Base-by-base conservation (phyloP, 2,329 filamentous ascomycete genomes). In the Seiridium unicorne region DNA sequence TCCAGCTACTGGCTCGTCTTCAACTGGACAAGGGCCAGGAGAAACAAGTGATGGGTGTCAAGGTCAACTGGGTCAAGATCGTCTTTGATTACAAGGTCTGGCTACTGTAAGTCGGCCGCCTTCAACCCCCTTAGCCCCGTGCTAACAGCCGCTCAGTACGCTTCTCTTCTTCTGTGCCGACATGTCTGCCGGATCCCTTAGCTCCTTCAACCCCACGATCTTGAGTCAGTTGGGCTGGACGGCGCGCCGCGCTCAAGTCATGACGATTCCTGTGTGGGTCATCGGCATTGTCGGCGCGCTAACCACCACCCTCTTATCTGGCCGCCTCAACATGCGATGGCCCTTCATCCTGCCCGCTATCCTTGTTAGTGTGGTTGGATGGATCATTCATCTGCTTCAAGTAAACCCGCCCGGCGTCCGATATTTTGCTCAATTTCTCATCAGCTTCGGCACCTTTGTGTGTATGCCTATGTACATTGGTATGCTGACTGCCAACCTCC, bases 151-250 rank as follows among this genome's bases (percentile, higher is more conserved):
- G 3, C 32, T 13, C 11, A 57, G 55, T 5, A 57, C 55, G 5
- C 35, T 58, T 36, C 55, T 58, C 32, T 58, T 58, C 55, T 58
- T 58, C 55, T 58, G 55, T 46, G 44, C 55, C 44, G 55, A 58
- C 34, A 58, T 51, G 44, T 58, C 55, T 5, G 55, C 55, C 31
- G 55, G 55, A 7, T 51, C 44, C 7, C 55, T 58, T 40, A 58
- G 55, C 55, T 58, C 55, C n/a, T 58, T 58, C 44, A 58, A 51
- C 18, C 55, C 55, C 46, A 58, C 46, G 32, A 51, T 58, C 44
- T 34, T 58, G 44, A 58, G 55, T 51, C 44, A 58, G 55, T 51
- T 51, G 36, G 55, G 55, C 31, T 51, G 55, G 55, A 58, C 55
- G 6, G 44, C 11, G 8, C 44, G 46, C 44, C 55, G 55, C 13